A percentile compares a stretch with the other conserved stretches of the same genome.
Conservation (phyloP, 305 asterid genomes). For the Fraxinus baroniana region DNA sequence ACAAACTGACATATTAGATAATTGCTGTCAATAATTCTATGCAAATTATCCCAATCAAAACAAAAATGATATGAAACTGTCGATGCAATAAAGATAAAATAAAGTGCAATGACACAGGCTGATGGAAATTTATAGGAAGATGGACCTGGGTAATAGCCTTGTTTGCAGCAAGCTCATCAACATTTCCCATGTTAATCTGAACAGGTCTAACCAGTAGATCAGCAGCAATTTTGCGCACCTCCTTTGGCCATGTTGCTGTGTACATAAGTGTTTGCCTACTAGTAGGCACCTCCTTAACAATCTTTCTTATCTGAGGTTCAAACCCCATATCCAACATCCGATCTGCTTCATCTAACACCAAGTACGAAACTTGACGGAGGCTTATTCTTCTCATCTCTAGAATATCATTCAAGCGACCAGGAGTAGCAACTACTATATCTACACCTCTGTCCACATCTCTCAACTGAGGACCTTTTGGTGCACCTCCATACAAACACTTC, state of each 20-base stretch:
- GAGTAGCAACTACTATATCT: slow-evolving; percentile 95
- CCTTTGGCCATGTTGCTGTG: slow-evolving; percentile 99
- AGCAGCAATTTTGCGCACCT: slow-evolving; percentile 94
- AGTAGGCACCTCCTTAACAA: slow-evolving; percentile 87
- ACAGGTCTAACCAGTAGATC: slow-evolving; percentile 83
- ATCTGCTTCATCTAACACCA: slow-evolving; percentile 99
- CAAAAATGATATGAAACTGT: background rate
- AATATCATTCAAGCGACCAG: slow-evolving; percentile 96
- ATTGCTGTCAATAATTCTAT: background rate
- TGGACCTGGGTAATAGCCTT: slow-evolving; percentile 92
- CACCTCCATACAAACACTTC: slow-evolving; percentile 90
- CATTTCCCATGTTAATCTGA: slow-evolving; percentile 93
- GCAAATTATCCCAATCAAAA: background rate
- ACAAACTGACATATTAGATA: slow-evolving; percentile 46
- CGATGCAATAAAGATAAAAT: background rate
- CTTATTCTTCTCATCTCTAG: slow-evolving; percentile 88
- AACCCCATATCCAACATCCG: slow-evolving; percentile 99
- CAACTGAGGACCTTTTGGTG: slow-evolving; percentile 87
- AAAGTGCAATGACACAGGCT: background rate
- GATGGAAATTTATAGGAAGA: background rate
- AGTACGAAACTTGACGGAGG: slow-evolving; percentile 80
- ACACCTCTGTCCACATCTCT: slow-evolving; percentile 82
- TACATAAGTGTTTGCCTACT: slow-evolving; percentile 93
- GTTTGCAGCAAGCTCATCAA: slow-evolving; percentile 92
- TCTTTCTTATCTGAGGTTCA: slow-evolving; percentile 98